Conservation (phyloP, 192 early-diverging fungal genomes). For the Entrophospora sp. region DNA sequence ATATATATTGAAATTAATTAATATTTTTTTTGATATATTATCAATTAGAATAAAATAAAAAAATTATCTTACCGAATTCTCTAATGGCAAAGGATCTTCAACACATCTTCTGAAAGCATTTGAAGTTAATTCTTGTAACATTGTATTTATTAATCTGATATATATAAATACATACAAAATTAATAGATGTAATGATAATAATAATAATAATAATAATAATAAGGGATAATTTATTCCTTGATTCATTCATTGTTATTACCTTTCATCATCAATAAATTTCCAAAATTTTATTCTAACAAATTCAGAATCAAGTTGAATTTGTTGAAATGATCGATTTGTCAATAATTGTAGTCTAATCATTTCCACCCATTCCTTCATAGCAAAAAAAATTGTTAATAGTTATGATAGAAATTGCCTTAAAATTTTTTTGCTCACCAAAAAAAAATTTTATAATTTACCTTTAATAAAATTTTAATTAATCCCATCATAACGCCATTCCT, state of each 20-base stretch:
- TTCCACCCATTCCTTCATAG: constrained; percentile 49
- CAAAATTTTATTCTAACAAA: constrained; percentile 40
- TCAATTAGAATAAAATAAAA: not conserved
- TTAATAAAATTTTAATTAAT: constrained; percentile 49
- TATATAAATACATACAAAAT: not conserved
- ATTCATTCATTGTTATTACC: too few species aligned
- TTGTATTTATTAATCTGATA: not conserved
- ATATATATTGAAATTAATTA: too few species aligned
- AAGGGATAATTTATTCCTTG: too few species aligned
- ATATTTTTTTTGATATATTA: too few species aligned
- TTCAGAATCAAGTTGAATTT: constrained; percentile 63
- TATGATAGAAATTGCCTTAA: too few species aligned
- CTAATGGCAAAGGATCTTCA: constrained; percentile 9
- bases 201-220: not conserved
- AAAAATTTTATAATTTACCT: constrained; percentile 2
- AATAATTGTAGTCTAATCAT: constrained; percentile 44
- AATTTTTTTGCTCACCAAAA: not conserved
- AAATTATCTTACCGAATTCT: not conserved
- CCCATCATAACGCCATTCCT: constrained; percentile 38
- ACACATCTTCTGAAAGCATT: constrained; percentile 1
- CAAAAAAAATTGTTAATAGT: too few species aligned
- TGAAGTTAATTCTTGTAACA: constrained; percentile 15
- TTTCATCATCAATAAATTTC: constrained; percentile 37
- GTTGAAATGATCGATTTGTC: constrained; percentile 42
- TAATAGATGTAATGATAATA: not conserved